phyloP scores from a whole-genome alignment of 345 rosid species.

The Euclidium syriacum region DNA sequence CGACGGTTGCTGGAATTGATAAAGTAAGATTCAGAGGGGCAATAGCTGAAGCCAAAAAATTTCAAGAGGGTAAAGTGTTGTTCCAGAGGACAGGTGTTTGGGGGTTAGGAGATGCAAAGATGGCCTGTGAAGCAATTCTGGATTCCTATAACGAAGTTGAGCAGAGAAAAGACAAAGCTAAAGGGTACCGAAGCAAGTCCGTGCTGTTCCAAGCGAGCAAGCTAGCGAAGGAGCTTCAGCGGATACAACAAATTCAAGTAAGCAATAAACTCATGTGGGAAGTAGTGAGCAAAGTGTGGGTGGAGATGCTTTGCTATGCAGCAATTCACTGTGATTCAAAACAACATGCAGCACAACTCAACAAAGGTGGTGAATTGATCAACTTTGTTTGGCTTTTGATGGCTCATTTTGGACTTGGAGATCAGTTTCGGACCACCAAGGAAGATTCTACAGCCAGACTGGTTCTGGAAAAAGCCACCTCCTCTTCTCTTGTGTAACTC shows the following conservation, averaged over 20 bases:
- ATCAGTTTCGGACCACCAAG: conserved; percentile 30
- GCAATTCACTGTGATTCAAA: conserved; percentile 17
- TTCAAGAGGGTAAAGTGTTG: conserved; percentile 11
- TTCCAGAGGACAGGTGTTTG: conserved; percentile 9
- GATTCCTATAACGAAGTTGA: not conserved
- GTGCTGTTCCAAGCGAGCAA: conserved; percentile 43
- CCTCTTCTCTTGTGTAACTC: not conserved
- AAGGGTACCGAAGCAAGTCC: conserved; percentile 11
- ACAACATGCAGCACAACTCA: conserved; percentile 36
- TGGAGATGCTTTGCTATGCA: conserved; percentile 24
- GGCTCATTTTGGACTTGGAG: conserved; percentile 50
- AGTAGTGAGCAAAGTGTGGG: conserved; percentile 22
- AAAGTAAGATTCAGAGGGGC: conserved; percentile 40
- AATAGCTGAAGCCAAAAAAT: conserved; percentile 24
- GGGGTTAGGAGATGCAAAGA: not conserved
- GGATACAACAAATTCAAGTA: not conserved
- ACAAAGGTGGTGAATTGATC: conserved; percentile 43
- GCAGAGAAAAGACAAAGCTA: not conserved
- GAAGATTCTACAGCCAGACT: conserved; percentile 36
- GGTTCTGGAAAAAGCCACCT: not conserved
- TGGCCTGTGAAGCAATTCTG: conserved; percentile 22
- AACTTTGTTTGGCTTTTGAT: conserved; percentile 45
- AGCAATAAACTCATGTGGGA: no score
- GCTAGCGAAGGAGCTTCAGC: conserved; percentile 40
- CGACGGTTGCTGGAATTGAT: conserved; percentile 41